phyloP scores from a whole-genome alignment of 257 asterid genomes.

The Solanum chaucha region DNA sequence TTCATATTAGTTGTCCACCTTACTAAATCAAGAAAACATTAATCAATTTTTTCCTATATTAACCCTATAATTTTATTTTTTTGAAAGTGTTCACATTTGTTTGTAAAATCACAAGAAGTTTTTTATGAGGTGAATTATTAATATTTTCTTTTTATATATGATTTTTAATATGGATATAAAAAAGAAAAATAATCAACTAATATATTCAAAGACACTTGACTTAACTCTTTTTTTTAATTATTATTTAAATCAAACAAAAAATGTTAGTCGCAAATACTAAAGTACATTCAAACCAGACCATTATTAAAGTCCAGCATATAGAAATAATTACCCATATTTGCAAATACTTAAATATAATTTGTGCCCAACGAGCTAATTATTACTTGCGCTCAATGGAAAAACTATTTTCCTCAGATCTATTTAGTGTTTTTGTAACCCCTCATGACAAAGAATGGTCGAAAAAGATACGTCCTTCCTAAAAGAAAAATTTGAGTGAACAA shows the following conservation, averaged over 20 bases:
- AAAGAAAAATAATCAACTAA: too few relatives aligned
- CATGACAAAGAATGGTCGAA: background rate
- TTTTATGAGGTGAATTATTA: too few relatives aligned
- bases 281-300: background rate
- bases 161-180: too few relatives aligned
- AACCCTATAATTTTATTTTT: too few relatives aligned
- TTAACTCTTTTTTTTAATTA: background rate
- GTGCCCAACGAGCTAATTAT: background rate
- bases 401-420: background rate
- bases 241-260: background rate
- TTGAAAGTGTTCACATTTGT: background rate
- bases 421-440: background rate
- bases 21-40: background rate
- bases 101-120: too few relatives aligned
- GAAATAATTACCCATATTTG: background rate
- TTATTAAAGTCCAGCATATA: background rate
- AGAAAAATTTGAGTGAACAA: background rate
- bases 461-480: background rate
- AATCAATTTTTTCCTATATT: too few relatives aligned
- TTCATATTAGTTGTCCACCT: too few relatives aligned
- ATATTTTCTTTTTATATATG: too few relatives aligned
- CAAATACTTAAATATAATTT: background rate
- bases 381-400: background rate
- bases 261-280: background rate
- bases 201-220: background rate